These are phyloP conservation scores for Tylopilus subfusipes DNA, from an alignment of 768 basidiomycete species.

Conservation along the genomic window DNA sequence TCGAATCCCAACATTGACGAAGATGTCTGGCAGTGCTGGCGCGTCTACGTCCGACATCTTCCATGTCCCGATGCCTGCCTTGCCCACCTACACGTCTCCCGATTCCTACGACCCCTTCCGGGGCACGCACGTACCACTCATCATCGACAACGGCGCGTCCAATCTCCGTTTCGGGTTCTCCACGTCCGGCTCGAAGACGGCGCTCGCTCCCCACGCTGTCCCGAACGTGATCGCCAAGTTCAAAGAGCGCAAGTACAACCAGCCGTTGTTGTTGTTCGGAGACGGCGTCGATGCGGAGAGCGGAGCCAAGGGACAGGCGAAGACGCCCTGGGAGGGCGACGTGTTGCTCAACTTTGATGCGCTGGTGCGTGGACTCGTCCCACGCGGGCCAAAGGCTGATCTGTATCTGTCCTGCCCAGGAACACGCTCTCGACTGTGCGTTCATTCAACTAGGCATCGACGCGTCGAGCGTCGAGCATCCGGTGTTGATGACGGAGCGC, in stretches of 20 bases:
- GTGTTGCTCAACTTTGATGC: constrained; percentile 89
- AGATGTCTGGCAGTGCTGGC: constrained; percentile 12
- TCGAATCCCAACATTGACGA: not conserved
- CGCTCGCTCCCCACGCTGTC: constrained; percentile 48
- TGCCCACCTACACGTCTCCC: constrained; percentile 35
- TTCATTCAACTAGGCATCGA: constrained; percentile 86
- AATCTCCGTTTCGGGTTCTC: constrained; percentile 82
- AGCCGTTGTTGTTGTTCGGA: constrained; percentile 82
- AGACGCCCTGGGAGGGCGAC: constrained; percentile 92
- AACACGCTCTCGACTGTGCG: constrained; percentile 90
- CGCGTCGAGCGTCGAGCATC: constrained; percentile 72
- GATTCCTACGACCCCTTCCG: constrained; percentile 54
- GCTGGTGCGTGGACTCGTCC: constrained; percentile 50
- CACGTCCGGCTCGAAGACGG: constrained; percentile 34
- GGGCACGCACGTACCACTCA: constrained; percentile 54
- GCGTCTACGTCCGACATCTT: constrained; percentile 14
- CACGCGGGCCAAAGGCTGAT: not conserved
- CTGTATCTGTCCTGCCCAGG: constrained; percentile 51
- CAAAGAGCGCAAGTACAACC: constrained; percentile 84
- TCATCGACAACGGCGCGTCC: constrained; percentile 89
- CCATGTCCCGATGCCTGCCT: constrained; percentile 21
- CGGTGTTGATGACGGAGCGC: constrained; percentile 91
- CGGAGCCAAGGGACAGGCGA: constrained; percentile 72
- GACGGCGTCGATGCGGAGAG: constrained; percentile 85
- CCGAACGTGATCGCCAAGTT: constrained; percentile 80